Conservation (phyloP, 495 filamentous ascomycete species). For the Bacidia rubella region DNA sequence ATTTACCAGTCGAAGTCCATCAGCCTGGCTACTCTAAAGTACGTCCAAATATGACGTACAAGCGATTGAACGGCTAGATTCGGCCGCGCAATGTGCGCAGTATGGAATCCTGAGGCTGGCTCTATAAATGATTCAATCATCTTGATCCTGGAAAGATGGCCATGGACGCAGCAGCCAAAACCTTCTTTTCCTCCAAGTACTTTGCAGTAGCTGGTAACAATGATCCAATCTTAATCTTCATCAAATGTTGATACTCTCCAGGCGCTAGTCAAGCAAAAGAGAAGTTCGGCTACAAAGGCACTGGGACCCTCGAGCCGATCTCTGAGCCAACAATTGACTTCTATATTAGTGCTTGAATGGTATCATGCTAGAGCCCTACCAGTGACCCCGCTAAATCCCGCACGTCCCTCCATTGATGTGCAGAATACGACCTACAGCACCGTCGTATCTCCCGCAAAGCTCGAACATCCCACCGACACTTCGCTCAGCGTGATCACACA, state of each 20-base stretch:
- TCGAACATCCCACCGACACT: conserved; percentile 53
- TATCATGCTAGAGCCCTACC: conserved; percentile 65
- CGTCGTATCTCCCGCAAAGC: conserved; percentile 45
- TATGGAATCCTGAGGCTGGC: too few relatives aligned
- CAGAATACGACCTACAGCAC: conserved; percentile 44
- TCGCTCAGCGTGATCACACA: conserved; percentile 80
- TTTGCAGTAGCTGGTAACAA: conserved; percentile 66
- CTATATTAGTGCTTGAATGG: conserved; percentile 66
- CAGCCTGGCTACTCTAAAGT: too few relatives aligned
- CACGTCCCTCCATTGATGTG: conserved; percentile 43
- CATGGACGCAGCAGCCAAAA: conserved; percentile 45
- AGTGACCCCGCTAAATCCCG: conserved; percentile 73
- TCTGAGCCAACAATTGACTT: conserved; percentile 5
- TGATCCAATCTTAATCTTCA: too few relatives aligned
- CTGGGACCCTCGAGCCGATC: conserved; percentile 10
- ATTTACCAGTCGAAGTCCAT: too few relatives aligned
- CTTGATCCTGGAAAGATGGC: too few relatives aligned
- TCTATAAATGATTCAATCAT: too few relatives aligned
- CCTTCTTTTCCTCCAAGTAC: conserved; percentile 68
- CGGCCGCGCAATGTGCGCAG: too few relatives aligned
- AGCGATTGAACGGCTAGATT: too few relatives aligned
- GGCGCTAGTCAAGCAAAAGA: conserved; percentile 70
- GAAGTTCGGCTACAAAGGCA: conserved; percentile 89
- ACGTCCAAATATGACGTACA: too few relatives aligned
- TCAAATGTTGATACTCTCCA: too few relatives aligned